These are phyloP conservation scores for Podospora comata DNA, from an alignment of 495 filamentous ascomycete species.

Conservation along the genomic window DNA sequence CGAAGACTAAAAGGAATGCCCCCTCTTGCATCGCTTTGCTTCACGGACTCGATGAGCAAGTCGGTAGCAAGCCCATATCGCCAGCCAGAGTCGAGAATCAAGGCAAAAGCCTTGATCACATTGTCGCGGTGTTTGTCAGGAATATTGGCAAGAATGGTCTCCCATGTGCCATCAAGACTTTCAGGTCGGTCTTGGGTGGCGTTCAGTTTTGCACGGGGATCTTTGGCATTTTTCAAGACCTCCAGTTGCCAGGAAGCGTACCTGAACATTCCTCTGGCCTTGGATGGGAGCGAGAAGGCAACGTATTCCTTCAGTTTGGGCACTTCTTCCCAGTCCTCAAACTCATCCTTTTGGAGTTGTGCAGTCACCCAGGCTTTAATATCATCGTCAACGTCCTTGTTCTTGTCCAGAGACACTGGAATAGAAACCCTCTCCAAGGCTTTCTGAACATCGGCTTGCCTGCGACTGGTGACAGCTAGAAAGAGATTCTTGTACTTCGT, in stretches of 20 bases:
- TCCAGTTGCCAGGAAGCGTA: constrained; percentile 48
- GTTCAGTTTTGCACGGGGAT: constrained; percentile 29
- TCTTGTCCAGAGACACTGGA: constrained; percentile 36
- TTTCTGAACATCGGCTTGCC: constrained; percentile 38
- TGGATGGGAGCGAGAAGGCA: constrained; percentile 22
- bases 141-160: constrained; percentile 35
- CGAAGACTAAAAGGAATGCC: constrained; percentile 8
- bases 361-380: constrained; percentile 33
- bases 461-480: constrained; percentile 42
- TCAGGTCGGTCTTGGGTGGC: constrained; percentile 30
- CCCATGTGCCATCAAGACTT: constrained; percentile 42
- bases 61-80: background rate
- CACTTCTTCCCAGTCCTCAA: constrained; percentile 24
- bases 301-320: constrained; percentile 27
- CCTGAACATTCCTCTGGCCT: constrained; percentile 45
- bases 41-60: background rate
- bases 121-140: constrained; percentile 24
- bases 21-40: background rate
- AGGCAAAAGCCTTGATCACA: constrained; percentile 13
- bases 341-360: constrained; percentile 19
- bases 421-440: constrained; percentile 13
- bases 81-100: constrained; percentile 4
- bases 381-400: constrained; percentile 32
- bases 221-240: constrained; percentile 27
- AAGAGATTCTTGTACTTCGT: constrained; percentile 34